These are phyloP conservation scores for Pisolithus microcarpus DNA, from an alignment of 768 basidiomycete species.

Conservation along the genomic window DNA sequence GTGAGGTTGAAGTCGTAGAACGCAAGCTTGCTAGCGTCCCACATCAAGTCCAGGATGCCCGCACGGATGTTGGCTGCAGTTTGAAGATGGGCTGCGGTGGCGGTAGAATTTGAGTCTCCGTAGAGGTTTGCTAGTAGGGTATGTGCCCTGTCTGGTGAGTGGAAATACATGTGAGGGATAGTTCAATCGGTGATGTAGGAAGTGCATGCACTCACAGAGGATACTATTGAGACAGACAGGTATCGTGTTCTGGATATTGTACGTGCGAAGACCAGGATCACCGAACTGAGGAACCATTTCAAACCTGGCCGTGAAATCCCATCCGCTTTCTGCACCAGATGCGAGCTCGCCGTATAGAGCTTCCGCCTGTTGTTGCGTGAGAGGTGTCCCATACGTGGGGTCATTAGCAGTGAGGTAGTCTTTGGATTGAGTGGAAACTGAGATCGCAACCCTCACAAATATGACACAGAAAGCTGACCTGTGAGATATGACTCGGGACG, in stretches of 20 bases:
- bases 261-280: conserved; percentile 53
- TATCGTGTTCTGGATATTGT: conserved; percentile 65
- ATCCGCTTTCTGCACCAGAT: conserved; percentile 76
- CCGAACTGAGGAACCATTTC: conserved; percentile 26
- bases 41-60: conserved; percentile 80
- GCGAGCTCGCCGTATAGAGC: conserved; percentile 85
- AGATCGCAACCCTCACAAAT: not conserved
- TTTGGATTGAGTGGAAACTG: conserved; percentile 22
- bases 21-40: conserved; percentile 75
- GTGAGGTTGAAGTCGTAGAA: conserved; percentile 89
- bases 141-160: conserved; percentile 53
- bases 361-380: conserved; percentile 54
- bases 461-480: conserved; percentile 31
- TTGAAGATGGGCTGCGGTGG: conserved; percentile 43
- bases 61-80: conserved; percentile 52
- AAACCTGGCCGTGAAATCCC: conserved; percentile 41
- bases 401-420: conserved; percentile 80
- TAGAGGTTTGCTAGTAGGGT: conserved; percentile 57
- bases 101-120: conserved; percentile 34
- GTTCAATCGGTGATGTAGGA: conserved; percentile 5
- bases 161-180: not conserved
- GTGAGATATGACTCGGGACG: conserved; percentile 77
- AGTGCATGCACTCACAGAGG: conserved; percentile 48
- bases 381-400: conserved; percentile 41
- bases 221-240: conserved; percentile 82